phyloP scores from a whole-genome alignment of 2,329 filamentous ascomycete genomes.

The Talaromyces sp. region DNA sequence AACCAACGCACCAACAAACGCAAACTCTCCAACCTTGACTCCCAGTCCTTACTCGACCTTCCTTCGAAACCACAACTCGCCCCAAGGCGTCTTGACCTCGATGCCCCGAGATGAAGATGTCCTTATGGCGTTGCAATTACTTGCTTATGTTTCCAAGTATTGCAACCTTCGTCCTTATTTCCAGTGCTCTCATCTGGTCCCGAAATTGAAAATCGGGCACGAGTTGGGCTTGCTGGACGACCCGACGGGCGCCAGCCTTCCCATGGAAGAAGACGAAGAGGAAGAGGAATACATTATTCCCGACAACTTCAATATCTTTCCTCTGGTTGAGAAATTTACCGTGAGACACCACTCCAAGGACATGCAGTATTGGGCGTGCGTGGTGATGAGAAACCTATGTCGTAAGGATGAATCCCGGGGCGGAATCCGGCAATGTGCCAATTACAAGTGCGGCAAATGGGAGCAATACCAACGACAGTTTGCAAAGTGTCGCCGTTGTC shows the following conservation, averaged over 20 bases:
- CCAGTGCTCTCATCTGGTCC: constrained; percentile 88
- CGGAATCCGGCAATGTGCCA: constrained; percentile 93
- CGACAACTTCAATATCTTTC: constrained; percentile 97
- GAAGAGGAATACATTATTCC: constrained; percentile 85
- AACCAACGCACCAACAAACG: constrained; percentile 54
- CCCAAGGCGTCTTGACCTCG: constrained; percentile 71
- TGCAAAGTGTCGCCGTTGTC: constrained; percentile 92
- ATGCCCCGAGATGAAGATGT: constrained; percentile 98
- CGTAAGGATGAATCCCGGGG: constrained; percentile 93
- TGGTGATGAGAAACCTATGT: constrained; percentile 98
- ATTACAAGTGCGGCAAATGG: constrained; percentile 98
- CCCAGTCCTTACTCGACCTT: constrained; percentile 72
- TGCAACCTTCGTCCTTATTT: constrained; percentile 95
- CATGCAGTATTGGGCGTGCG: constrained; percentile 99
- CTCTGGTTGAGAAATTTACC: constrained; percentile 96
- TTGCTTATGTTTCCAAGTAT: constrained; percentile 98
- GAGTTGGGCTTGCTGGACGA: constrained; percentile 77
- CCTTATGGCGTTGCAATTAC: constrained; percentile 91
- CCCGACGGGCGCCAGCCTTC: constrained; percentile 44
- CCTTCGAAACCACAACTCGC: constrained; percentile 67
- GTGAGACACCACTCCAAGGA: constrained; percentile 90
- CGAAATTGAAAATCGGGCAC: constrained; percentile 80
- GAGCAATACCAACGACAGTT: constrained; percentile 95
- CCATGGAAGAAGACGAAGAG: constrained; percentile 54
- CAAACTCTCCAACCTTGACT: constrained; percentile 68